These are phyloP conservation scores for Rubus parviflorus DNA, from an alignment of 306 rosid genomes.

Conservation along the genomic window DNA sequence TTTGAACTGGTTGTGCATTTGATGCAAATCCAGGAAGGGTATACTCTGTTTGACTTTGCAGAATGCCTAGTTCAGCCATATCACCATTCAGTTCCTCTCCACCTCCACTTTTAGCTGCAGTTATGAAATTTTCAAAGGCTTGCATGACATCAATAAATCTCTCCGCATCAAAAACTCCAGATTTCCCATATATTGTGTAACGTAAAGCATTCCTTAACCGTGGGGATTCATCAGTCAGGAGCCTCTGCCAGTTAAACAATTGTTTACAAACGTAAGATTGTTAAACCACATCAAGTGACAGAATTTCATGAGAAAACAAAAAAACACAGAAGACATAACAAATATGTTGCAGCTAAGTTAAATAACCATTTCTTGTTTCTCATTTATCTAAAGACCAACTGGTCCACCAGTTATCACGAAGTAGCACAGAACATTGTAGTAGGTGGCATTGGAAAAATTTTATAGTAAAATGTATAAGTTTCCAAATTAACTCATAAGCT, in stretches of 20 bases:
- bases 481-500: background rate
- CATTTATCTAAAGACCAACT: background rate
- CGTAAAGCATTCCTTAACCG: conserved; percentile 84
- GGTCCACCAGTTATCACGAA: background rate
- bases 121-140: conserved; percentile 93
- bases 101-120: conserved; percentile 99
- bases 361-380: background rate
- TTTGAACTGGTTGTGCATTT: conserved; percentile 62
- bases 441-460: background rate
- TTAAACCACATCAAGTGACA: background rate
- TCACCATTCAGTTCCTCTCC: conserved; percentile 76
- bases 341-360: background rate
- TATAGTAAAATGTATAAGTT: background rate
- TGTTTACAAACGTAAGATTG: conserved; percentile 18
- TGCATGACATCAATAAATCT: conserved; percentile 99
- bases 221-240: conserved; percentile 96
- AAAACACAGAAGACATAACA: background rate
- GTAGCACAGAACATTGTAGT: background rate
- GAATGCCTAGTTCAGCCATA: conserved; percentile 89
- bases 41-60: conserved; percentile 47
- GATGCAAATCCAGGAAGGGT: conserved; percentile 51
- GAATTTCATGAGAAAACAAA: background rate
- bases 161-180: conserved; percentile 94
- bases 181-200: conserved; percentile 91
- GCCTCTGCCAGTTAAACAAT: conserved; percentile 61